Evolutionary conservation across 768 basidiomycete genomes (phyloP).

Genomic region (Mycena metata): DNA sequence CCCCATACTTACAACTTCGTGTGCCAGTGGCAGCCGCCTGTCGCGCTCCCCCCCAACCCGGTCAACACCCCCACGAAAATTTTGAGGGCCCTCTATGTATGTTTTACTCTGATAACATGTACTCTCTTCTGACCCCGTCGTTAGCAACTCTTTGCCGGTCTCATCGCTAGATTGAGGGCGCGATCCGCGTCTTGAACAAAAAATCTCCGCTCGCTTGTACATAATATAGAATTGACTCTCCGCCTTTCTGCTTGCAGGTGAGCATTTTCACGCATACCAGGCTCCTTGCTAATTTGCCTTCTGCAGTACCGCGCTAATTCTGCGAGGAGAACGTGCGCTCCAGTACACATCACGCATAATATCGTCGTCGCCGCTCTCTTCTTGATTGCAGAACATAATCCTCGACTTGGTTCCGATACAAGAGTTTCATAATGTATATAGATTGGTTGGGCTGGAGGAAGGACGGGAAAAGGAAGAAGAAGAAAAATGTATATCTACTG

Average conservation of each 20-base stretch:
- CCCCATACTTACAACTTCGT: not conserved
- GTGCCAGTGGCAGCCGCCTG: not conserved
- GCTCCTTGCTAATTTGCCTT: not conserved
- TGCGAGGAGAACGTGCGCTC: not conserved
- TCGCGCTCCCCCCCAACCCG: not conserved
- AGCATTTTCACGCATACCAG: not conserved
- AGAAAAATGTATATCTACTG: not conserved
- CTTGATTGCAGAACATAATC: not conserved
- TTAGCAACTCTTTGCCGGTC: conserved; percentile 5
- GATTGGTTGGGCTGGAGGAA: not conserved
- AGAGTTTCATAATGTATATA: not conserved
- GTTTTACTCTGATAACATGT: not conserved
- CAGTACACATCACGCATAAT: too few relatives aligned
- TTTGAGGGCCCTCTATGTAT: not conserved
- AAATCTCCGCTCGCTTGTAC: not conserved
- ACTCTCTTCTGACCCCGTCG: not conserved
- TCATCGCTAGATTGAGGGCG: not conserved
- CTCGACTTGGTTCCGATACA: not conserved
- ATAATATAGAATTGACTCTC: too few relatives aligned
- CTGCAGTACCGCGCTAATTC: not conserved
- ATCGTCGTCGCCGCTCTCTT: not conserved
- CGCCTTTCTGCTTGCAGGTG: not conserved
- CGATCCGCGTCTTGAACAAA: not conserved
- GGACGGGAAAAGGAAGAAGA: not conserved
- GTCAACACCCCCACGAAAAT: not conserved